These are phyloP conservation scores for Tanacetum coccineum DNA, from an alignment of 129 eudicot genomes.

Conservation along the genomic window DNA sequence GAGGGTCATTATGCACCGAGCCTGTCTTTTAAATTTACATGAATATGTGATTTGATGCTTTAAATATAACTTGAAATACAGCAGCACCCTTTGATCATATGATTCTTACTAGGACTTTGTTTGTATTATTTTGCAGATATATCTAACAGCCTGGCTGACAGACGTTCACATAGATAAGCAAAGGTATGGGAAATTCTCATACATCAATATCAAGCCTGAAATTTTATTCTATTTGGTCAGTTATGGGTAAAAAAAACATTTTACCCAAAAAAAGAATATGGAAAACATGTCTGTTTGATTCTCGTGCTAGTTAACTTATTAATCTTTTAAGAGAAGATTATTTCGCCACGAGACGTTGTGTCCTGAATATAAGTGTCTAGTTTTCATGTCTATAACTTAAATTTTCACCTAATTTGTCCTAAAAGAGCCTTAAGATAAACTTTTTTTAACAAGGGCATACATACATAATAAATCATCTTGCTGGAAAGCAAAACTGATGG, in stretches of 20 bases:
- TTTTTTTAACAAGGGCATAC: background rate
- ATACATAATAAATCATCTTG: too few relatives aligned
- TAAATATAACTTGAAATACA: conserved; percentile 7
- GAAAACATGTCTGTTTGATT: conserved; percentile 10
- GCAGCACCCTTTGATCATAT: background rate
- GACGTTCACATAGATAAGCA: conserved; percentile 63
- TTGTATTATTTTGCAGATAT: conserved; percentile 47
- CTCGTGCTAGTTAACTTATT: background rate
- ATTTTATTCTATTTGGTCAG: background rate
- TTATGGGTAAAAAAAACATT: too few relatives aligned
- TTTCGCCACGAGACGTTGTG: background rate
- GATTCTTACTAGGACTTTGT: conserved; percentile 11
- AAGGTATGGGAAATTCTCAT: conserved; percentile 43
- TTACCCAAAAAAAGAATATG: too few relatives aligned
- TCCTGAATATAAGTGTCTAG: background rate
- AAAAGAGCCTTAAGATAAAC: background rate
- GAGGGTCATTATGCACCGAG: too few relatives aligned
- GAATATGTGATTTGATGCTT: conserved; percentile 6
- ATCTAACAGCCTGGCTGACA: conserved; percentile 82
- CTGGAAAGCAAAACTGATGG: background rate
- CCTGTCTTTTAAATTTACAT: background rate
- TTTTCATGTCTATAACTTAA: too few relatives aligned
- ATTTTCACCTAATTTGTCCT: too few relatives aligned
- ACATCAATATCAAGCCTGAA: background rate
- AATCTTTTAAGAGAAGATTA: background rate